A percentile compares a stretch with the other conserved stretches of the same genome.
Conservation (phyloP, 208 protist genomes). For the Wallacemonas rigidus region DNA sequence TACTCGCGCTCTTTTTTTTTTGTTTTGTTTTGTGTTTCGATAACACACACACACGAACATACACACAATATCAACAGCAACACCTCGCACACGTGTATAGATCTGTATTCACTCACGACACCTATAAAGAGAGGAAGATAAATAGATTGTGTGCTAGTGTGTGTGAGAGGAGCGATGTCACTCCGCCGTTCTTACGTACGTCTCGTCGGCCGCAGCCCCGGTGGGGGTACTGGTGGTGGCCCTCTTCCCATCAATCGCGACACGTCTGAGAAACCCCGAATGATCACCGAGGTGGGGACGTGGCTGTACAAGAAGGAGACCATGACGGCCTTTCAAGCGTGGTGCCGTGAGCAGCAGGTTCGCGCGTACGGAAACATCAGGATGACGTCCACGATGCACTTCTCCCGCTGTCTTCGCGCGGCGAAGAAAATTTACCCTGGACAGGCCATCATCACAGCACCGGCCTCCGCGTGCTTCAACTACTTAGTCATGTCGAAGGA, state of each 20-base stretch:
- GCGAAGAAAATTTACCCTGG: conserved; percentile 53
- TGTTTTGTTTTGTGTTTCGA: conserved; percentile 13
- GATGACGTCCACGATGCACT: conserved; percentile 71
- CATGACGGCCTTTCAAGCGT: conserved; percentile 64
- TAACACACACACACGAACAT: not conserved
- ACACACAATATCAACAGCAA: conserved; percentile 12
- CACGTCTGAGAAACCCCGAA: conserved; percentile 51
- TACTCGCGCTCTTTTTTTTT: conserved; percentile 15
- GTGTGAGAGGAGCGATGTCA: conserved; percentile 14
- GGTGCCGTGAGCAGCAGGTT: conserved; percentile 67
- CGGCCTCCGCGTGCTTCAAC: conserved; percentile 73
- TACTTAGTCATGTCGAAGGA: conserved; percentile 71
- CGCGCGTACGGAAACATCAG: conserved; percentile 75
- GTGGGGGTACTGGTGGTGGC: conserved; percentile 7
- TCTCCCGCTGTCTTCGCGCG: conserved; percentile 74
- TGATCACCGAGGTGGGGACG: conserved; percentile 72
- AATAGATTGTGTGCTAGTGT: too few relatives aligned
- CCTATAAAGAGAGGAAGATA: too few relatives aligned
- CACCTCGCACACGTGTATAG: not conserved
- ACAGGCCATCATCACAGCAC: conserved; percentile 77
- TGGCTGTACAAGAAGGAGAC: conserved; percentile 84
- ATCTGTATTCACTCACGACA: too few relatives aligned
- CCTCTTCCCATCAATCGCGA: conserved; percentile 54
- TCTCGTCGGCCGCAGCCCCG: not conserved
- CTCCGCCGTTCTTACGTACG: conserved; percentile 1